Conservation (phyloP, 805 yeast genomes). For the Groenewaldozyma tartarivorans region DNA sequence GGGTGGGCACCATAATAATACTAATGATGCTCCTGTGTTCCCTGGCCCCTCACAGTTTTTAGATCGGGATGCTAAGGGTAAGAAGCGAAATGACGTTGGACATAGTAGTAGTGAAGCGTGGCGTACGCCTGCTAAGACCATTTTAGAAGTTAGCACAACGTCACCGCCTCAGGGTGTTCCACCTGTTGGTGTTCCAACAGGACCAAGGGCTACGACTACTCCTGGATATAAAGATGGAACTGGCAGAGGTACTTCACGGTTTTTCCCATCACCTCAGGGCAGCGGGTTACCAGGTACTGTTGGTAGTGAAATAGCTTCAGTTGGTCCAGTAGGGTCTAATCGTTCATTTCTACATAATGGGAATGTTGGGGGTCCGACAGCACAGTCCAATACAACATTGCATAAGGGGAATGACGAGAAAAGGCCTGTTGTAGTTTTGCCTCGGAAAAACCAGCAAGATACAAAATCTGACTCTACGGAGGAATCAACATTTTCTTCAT, state of each 20-base stretch:
- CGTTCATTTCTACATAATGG: neutral
- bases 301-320: no score
- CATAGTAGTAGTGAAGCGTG: neutral
- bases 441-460: neutral
- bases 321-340: neutral
- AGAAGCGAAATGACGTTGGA: slow-evolving; percentile 2
- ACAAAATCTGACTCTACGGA: no score
- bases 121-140: neutral
- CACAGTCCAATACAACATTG: neutral
- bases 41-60: neutral
- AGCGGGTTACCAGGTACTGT: no score
- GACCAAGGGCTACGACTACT: neutral
- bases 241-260: slow-evolving; percentile 10
- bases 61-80: neutral
- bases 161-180: no score
- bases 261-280: slow-evolving; percentile 15
- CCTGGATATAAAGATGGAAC: neutral
- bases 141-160: neutral
- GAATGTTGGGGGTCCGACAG: neutral
- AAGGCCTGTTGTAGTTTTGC: neutral
- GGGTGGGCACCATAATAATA: no score
- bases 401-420: neutral
- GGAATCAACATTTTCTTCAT: neutral
- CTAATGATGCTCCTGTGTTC: neutral
- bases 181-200: neutral